These are phyloP conservation scores for Micractinium sp. DNA, from an alignment of 139 green algal species.

Conservation along the genomic window DNA sequence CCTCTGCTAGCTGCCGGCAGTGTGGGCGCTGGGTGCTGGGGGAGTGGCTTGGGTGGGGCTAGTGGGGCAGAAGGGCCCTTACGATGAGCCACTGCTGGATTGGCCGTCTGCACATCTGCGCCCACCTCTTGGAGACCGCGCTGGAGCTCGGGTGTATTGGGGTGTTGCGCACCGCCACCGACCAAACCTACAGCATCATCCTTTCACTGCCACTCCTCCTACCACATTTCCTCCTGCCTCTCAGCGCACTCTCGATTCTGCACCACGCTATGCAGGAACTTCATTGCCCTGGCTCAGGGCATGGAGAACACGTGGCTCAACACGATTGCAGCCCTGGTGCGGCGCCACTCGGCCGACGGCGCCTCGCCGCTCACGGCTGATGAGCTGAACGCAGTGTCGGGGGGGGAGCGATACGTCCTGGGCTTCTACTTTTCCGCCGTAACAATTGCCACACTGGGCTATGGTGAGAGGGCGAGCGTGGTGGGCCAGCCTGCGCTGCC, in stretches of 20 bases:
- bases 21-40: no score
- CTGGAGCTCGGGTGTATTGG: no score
- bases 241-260: no score
- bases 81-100: no score
- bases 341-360: conserved; percentile 7
- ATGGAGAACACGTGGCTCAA: conserved; percentile 5
- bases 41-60: no score
- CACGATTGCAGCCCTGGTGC: conserved; percentile 13
- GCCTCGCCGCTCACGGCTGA: background rate
- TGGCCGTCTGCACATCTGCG: no score
- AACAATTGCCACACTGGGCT: background rate
- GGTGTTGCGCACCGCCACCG: no score
- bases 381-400: conserved; percentile 12
- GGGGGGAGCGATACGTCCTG: background rate
- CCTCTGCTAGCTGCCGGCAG: no score
- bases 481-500: background rate
- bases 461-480: background rate
- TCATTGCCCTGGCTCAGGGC: conserved; percentile 20
- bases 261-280: conserved; percentile 32
- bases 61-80: no score
- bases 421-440: conserved; percentile 15
- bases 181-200: no score
- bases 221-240: background rate
- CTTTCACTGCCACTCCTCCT: background rate
- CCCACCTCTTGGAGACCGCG: no score